Conservation (phyloP, 306 rosid genomes). For the Prunus fruticosa region DNA sequence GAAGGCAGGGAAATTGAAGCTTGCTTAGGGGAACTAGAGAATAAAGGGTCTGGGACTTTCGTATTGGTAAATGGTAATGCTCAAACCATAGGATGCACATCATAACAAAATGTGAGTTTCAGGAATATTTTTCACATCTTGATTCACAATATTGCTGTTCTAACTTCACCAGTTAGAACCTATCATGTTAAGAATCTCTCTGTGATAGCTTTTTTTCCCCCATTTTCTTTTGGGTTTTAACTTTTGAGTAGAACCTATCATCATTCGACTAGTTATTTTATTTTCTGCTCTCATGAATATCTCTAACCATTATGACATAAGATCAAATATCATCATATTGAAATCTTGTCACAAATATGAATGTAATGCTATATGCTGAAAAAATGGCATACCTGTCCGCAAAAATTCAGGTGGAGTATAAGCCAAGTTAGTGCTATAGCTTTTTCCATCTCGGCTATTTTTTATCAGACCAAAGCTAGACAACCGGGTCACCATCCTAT, state of each 20-base stretch:
- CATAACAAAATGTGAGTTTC: neutral
- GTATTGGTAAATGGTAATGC: neutral
- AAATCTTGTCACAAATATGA: neutral
- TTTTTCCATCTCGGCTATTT: conserved; percentile 90
- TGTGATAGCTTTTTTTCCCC: neutral
- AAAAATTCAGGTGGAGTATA: conserved; percentile 92
- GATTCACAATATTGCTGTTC: neutral
- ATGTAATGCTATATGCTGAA: neutral
- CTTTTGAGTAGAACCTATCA: neutral
- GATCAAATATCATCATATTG: neutral
- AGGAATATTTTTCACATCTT: neutral
- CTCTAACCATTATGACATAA: neutral
- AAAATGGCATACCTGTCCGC: conserved; percentile 59
- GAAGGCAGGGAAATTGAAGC: neutral
- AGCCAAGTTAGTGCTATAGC: conserved; percentile 89
- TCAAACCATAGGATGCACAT: neutral
- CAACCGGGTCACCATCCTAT: conserved; percentile 89
- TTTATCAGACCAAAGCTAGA: conserved; percentile 93
- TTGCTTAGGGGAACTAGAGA: neutral
- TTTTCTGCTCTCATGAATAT: neutral
- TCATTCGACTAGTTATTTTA: neutral
- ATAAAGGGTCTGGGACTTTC: neutral
- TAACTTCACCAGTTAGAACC: neutral
- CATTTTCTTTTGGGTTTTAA: neutral
- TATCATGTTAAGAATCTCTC: neutral